A percentile compares a stretch with the other conserved stretches of the same genome.
Conservation (phyloP, 495 filamentous ascomycete genomes). For the Lentithecium fluviatile region DNA sequence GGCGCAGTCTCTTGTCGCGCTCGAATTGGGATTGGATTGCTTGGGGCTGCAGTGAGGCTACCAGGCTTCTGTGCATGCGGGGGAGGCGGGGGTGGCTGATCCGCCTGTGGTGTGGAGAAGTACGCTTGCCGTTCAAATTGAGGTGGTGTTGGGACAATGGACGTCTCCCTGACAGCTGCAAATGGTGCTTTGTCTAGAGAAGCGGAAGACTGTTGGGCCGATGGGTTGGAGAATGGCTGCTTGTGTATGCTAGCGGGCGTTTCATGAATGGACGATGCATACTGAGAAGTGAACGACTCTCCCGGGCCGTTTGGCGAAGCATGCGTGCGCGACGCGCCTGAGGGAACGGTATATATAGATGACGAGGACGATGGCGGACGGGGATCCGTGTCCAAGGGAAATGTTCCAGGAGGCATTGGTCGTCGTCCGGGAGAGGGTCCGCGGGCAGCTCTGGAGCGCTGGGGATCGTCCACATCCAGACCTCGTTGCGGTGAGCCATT, state of each 20-base stretch:
- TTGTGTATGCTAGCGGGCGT: neutral
- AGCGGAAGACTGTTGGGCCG: conserved; percentile 6
- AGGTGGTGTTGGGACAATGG: conserved; percentile 18
- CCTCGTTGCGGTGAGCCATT: neutral
- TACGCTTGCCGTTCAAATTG: conserved; percentile 10
- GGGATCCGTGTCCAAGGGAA: conserved; percentile 23
- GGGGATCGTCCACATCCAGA: conserved; percentile 12
- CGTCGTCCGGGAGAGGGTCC: conserved; percentile 16
- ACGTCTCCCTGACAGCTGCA: conserved; percentile 7
- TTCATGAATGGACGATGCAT: neutral
- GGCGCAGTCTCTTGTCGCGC: neutral
- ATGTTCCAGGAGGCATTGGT: conserved; percentile 14
- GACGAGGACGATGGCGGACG: conserved; percentile 26
- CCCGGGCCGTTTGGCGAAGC: conserved; percentile 4
- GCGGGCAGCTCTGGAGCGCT: conserved; percentile 24
- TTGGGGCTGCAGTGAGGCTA: neutral
- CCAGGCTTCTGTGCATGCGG: conserved; percentile 7
- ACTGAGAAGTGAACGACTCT: neutral
- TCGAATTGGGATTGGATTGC: neutral
- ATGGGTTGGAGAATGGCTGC: neutral
- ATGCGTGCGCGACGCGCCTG: conserved; percentile 12
- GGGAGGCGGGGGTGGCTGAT: conserved; percentile 12
- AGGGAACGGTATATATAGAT: conserved; percentile 27
- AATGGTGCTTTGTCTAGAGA: conserved; percentile 1
- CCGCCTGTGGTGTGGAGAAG: neutral